Conservation (phyloP, 163 green algal genomes). For the Chloromonas sp. region DNA sequence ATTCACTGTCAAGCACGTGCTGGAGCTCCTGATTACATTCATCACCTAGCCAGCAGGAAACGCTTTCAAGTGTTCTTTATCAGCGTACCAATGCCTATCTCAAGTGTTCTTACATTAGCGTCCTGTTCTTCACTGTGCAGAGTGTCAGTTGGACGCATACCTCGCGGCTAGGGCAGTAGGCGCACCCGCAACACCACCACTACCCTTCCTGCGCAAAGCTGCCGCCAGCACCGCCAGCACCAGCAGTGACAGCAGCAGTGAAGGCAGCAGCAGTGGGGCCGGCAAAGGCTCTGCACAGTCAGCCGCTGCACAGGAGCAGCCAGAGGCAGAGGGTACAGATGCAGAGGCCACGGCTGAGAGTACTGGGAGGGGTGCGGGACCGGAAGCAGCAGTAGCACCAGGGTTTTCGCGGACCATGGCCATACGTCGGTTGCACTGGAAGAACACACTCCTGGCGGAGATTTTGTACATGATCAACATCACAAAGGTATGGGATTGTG, state of each 20-base stretch:
- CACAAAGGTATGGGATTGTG: slow-evolving; percentile 24
- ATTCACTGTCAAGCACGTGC: no score
- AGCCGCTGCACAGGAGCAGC: no score
- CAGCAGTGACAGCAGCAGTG: slow-evolving; percentile 10
- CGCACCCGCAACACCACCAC: not conserved
- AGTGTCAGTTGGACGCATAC: slow-evolving; percentile 45
- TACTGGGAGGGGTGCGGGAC: no score
- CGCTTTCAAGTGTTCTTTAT: no score
- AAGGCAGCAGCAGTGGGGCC: not conserved
- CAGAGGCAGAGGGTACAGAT: not conserved
- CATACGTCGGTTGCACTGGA: slow-evolving; percentile 49
- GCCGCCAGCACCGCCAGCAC: not conserved
- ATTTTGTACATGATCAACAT: slow-evolving; percentile 49
- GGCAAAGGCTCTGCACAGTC: no score
- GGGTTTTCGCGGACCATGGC: slow-evolving; percentile 47
- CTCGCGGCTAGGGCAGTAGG: slow-evolving; percentile 18
- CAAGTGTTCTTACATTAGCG: no score
- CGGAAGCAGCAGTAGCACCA: not conserved
- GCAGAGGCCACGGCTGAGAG: no score
- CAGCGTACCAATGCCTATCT: no score
- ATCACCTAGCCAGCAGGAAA: no score
- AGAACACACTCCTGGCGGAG: slow-evolving; percentile 46
- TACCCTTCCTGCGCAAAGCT: not conserved
- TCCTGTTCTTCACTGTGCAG: slow-evolving; percentile 18
- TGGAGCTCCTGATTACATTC: no score